A percentile compares a stretch with the other conserved stretches of the same genome.
These are phyloP conservation scores for Cordia subcordata DNA, from an alignment of 257 asterid genomes.

Conservation along the genomic window DNA sequence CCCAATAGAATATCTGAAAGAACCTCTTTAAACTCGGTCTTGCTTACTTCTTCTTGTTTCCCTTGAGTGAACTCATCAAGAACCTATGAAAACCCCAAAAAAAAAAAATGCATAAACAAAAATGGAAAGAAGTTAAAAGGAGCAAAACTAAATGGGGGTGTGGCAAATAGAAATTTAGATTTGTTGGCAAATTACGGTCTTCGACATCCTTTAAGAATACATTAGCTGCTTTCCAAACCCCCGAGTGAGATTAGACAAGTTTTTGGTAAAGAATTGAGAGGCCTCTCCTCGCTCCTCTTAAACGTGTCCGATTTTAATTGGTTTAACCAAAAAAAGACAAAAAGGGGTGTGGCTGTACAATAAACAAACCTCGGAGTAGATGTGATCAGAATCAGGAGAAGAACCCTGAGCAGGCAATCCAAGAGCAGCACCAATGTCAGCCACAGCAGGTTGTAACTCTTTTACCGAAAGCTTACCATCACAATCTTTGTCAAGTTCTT, in stretches of 20 bases:
- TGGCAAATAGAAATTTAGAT: no score
- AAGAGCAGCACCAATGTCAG: slow-evolving; percentile 80
- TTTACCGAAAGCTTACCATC: slow-evolving; percentile 79
- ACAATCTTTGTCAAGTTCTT: slow-evolving; percentile 65
- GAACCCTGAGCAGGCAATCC: slow-evolving; percentile 77
- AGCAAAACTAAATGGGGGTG: no score
- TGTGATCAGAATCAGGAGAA: slow-evolving; percentile 68
- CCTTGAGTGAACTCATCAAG: slow-evolving; percentile 86
- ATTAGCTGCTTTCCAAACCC: no score
- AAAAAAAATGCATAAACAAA: neutral
- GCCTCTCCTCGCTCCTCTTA: no score
- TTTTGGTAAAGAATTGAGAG: no score
- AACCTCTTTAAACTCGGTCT: slow-evolving; percentile 70
- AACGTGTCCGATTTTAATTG: neutral
- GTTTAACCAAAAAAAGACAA: no score
- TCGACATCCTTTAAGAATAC: no score
- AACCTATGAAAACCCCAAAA: slow-evolving; percentile 38
- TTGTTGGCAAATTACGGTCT: no score
- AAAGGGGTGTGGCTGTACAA: no score
- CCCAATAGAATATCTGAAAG: slow-evolving; percentile 79
- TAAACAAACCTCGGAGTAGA: slow-evolving; percentile 57
- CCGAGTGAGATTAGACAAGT: no score
- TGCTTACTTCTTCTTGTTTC: slow-evolving; percentile 58
- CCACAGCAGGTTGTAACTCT: slow-evolving; percentile 79
- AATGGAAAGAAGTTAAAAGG: no score